Percentiles rank a stretch among this genome's conserved stretches.
phyloP scores from a whole-genome alignment of 192 early-diverging fungal species.

The Oehlia diaphana region DNA sequence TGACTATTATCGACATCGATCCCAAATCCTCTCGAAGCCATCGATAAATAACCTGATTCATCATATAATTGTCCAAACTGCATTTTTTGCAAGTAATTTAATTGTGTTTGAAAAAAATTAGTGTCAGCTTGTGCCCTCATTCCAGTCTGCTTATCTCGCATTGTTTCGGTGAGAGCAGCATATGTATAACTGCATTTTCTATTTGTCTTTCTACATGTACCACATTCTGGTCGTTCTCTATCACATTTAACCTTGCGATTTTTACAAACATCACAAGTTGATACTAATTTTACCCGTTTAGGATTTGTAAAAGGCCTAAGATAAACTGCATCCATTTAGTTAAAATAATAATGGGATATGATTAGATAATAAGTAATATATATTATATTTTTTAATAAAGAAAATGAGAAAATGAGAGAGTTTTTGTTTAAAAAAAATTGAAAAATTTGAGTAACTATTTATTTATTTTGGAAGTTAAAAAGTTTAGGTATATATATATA shows the following conservation, averaged over 20 bases:
- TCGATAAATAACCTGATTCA: neutral
- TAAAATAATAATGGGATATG: too few species aligned
- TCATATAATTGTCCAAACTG: constrained; percentile 2
- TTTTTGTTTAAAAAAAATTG: too few species aligned
- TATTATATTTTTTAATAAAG: too few species aligned
- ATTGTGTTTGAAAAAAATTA: neutral
- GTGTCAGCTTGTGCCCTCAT: neutral
- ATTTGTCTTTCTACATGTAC: constrained; percentile 14
- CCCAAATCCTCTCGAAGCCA: neutral
- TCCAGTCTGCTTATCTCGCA: constrained; percentile 8
- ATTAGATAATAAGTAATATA: too few species aligned
- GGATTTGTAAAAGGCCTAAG: neutral
- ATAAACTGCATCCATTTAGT: constrained; percentile 1
- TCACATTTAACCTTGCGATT: constrained; percentile 25
- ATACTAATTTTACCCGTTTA: constrained; percentile 19
- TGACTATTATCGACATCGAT: neutral
- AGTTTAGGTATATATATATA: too few species aligned
- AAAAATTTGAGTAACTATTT: too few species aligned
- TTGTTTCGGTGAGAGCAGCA: neutral
- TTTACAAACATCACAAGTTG: constrained; percentile 26
- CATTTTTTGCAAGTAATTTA: neutral
- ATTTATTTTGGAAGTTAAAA: too few species aligned
- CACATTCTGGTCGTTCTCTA: constrained; percentile 16
- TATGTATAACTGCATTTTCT: constrained; percentile 6
- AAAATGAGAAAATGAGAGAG: too few species aligned